Conservation (phyloP, 805 yeast species). For the Candida tammaniensis region DNA sequence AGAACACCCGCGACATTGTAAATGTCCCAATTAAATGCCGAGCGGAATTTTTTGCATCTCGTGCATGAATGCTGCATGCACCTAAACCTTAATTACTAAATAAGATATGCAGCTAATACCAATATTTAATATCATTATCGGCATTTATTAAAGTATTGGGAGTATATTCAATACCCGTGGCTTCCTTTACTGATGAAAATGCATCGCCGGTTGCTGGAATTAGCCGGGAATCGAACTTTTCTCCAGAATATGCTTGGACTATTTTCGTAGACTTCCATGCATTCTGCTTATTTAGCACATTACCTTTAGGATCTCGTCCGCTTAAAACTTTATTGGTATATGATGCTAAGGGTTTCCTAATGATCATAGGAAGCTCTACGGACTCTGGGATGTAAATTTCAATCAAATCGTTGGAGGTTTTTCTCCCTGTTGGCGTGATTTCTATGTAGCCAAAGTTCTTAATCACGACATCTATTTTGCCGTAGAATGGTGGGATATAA, state of each 20-base stretch:
- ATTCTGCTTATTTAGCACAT: conserved; percentile 19
- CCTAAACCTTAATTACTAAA: no score
- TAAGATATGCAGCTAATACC: no score
- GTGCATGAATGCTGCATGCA: no score
- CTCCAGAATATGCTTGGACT: conserved; percentile 15
- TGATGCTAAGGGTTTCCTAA: conserved; percentile 51
- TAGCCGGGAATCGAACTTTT: conserved; percentile 16
- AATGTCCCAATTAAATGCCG: no score
- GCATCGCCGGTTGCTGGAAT: conserved; percentile 13
- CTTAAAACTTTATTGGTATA: conserved; percentile 37
- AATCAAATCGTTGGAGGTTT: conserved; percentile 23
- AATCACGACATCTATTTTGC: conserved; percentile 62
- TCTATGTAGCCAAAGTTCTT: conserved; percentile 64
- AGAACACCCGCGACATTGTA: no score
- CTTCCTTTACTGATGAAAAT: conserved; percentile 3
- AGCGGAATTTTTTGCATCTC: no score
- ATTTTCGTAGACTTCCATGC: conserved; percentile 18
- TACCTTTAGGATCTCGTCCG: conserved; percentile 25
- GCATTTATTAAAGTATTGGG: neutral
- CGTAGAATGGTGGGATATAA: conserved; percentile 68
- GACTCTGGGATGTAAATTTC: conserved; percentile 48
- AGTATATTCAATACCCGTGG: conserved; percentile 5
- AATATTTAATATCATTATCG: neutral
- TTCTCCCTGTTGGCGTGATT: conserved; percentile 56
- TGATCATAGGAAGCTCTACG: conserved; percentile 39